Percentiles rank a stretch among this genome's conserved stretches.
phyloP scores from a whole-genome alignment of 2,329 filamentous ascomycete genomes.

The Dendryphion nanum region DNA sequence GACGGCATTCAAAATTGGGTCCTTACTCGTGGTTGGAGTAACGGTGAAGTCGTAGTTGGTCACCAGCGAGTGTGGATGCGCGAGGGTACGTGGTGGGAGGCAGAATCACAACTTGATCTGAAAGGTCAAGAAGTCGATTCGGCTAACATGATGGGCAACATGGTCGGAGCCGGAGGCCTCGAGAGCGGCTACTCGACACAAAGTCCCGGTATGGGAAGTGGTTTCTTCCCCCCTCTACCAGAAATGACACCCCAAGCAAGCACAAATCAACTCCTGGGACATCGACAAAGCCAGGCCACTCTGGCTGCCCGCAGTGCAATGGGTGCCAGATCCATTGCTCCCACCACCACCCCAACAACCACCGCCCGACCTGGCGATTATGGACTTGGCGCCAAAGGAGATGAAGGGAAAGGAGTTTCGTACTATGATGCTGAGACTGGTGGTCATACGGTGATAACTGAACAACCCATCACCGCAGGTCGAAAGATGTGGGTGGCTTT shows the following conservation, averaged over 20 bases:
- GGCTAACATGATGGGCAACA: slow-evolving; percentile 46
- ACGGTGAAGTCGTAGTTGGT: slow-evolving; percentile 90
- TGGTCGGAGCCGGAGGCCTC: slow-evolving; percentile 59
- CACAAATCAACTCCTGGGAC: slow-evolving; percentile 67
- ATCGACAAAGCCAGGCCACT: slow-evolving; percentile 43
- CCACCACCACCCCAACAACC: slow-evolving; percentile 63
- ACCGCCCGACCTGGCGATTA: slow-evolving; percentile 69
- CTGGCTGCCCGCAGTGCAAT: slow-evolving; percentile 47
- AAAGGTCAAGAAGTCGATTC: slow-evolving; percentile 60
- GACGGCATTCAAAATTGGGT: slow-evolving; percentile 95
- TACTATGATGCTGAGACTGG: slow-evolving; percentile 81
- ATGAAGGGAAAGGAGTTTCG: slow-evolving; percentile 52
- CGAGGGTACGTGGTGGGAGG: slow-evolving; percentile 95
- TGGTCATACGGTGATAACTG: slow-evolving; percentile 72
- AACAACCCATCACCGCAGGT: slow-evolving; percentile 60
- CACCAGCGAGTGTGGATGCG: slow-evolving; percentile 94
- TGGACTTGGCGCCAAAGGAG: slow-evolving; percentile 82
- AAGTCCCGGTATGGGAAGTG: slow-evolving; percentile 51
- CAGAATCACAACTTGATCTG: slow-evolving; percentile 90
- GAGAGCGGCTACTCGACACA: slow-evolving; percentile 72
- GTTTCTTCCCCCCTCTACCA: slow-evolving; percentile 64
- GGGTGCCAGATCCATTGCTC: slow-evolving; percentile 45
- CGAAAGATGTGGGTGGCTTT: slow-evolving; percentile 77
- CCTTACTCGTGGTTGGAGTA: slow-evolving; percentile 94
- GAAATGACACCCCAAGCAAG: slow-evolving; percentile 65